Evolutionary conservation across 371 early-diverging fungal species (phyloP).

Genomic region (Entomophthora muscae): DNA sequence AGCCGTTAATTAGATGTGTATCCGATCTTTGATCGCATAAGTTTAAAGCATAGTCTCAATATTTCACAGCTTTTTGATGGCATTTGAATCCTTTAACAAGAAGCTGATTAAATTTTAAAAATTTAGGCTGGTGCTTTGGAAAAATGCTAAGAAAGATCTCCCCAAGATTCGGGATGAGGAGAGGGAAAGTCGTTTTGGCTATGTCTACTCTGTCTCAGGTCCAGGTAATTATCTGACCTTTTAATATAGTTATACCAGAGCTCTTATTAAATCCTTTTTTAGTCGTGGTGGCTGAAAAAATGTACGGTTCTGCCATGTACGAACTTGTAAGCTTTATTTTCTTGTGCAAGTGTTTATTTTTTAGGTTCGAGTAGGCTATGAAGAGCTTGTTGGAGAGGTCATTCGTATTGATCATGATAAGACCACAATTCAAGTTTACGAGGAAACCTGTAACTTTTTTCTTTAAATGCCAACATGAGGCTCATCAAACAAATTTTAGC

Average conservation of each 20-base stretch:
- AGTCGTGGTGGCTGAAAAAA: slow-evolving; percentile 98
- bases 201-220: slow-evolving; percentile 95
- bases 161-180: slow-evolving; percentile 78
- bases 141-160: slow-evolving; percentile 54
- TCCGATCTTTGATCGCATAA: too few species aligned
- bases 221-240: slow-evolving; percentile 50
- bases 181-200: slow-evolving; percentile 76
- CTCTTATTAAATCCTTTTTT: slow-evolving; percentile 1
- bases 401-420: slow-evolving; percentile 99
- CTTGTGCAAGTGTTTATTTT: neutral
- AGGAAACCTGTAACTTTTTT: slow-evolving; percentile 89
- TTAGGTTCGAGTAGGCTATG: slow-evolving; percentile 95
- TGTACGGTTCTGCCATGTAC: slow-evolving; percentile 99
- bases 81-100: too few species aligned
- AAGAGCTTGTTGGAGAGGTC: slow-evolving; percentile 98
- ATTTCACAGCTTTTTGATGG: too few species aligned
- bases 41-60: too few species aligned
- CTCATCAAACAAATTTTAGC: too few species aligned
- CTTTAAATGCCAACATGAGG: too few species aligned
- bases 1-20: too few species aligned
- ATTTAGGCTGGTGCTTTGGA: slow-evolving; percentile 63
- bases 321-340: slow-evolving; percentile 73
- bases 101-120: too few species aligned
- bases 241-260: neutral
- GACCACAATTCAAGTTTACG: slow-evolving; percentile 99